phyloP scores from a whole-genome alignment of 2,329 filamentous ascomycete species.

The Metarhizium anisopliae region DNA sequence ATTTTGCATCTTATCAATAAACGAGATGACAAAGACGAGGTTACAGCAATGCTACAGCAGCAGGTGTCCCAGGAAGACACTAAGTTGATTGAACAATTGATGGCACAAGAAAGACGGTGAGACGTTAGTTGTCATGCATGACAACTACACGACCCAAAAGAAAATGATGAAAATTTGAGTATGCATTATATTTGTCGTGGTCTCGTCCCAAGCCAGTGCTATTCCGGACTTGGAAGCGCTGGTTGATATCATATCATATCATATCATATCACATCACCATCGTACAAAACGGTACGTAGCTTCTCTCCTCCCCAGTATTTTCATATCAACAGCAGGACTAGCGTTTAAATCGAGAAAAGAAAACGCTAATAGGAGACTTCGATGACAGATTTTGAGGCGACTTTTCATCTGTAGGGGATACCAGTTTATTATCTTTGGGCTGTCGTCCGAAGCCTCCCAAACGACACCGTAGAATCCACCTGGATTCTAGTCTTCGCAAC shows the following conservation, averaged over 20 bases:
- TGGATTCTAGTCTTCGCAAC: slow-evolving; percentile 37
- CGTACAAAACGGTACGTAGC: slow-evolving; percentile 1
- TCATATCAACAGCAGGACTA: slow-evolving; percentile 12
- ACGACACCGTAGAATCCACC: slow-evolving; percentile 37
- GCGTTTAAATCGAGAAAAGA: slow-evolving; percentile 37
- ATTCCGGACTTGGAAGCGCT: background rate
- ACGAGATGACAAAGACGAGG: slow-evolving; percentile 20
- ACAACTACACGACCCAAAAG: background rate
- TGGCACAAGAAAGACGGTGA: slow-evolving; percentile 34
- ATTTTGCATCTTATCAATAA: slow-evolving; percentile 38
- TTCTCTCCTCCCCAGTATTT: background rate
- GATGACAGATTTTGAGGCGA: slow-evolving; percentile 9
- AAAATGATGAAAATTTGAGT: background rate
- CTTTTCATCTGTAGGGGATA: slow-evolving; percentile 9
- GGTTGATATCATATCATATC: slow-evolving; percentile 1
- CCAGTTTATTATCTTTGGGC: slow-evolving; percentile 16
- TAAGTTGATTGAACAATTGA: slow-evolving; percentile 38
- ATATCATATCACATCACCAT: background rate
- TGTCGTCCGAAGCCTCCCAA: slow-evolving; percentile 26
- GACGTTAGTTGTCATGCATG: background rate
- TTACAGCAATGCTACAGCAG: slow-evolving; percentile 30
- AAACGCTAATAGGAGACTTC: slow-evolving; percentile 26
- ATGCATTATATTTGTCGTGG: background rate
- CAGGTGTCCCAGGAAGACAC: slow-evolving; percentile 39
- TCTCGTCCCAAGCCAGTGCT: background rate